phyloP scores from a whole-genome alignment of 164 flowering plant species.

The Vitis rupestris region DNA sequence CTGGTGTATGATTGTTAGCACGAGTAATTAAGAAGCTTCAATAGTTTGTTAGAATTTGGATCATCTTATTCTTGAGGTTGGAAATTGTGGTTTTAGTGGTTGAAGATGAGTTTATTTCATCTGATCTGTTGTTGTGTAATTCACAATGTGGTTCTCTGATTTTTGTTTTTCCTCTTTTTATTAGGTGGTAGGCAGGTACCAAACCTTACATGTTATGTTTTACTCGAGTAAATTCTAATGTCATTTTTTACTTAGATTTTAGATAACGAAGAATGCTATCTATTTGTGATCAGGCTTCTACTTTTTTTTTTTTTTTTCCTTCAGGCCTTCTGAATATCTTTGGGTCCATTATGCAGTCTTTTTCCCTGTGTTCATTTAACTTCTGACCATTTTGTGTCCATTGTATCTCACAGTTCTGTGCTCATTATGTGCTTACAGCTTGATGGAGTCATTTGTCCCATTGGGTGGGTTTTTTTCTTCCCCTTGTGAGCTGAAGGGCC shows the following conservation, averaged over 20 bases:
- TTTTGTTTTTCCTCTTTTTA: background rate
- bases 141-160: background rate
- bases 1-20: background rate
- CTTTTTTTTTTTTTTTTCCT: background rate
- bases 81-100: background rate
- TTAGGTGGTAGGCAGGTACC: background rate
- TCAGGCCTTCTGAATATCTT: background rate
- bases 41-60: background rate
- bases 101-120: background rate
- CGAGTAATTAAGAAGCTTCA: background rate
- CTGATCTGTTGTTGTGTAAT: background rate
- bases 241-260: background rate
- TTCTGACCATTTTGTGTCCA: background rate
- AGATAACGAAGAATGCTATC: background rate
- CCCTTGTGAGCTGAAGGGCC: constrained; percentile 35
- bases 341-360: background rate
- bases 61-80: background rate
- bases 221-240: background rate
- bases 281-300: background rate
- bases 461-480: constrained; percentile 66
- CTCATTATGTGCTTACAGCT: constrained; percentile 35
- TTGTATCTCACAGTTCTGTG: constrained; percentile 11
- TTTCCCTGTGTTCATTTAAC: background rate
- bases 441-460: constrained; percentile 79
- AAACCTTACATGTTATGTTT: background rate